These are phyloP conservation scores for Wickerhamomyces sydowiorum DNA, from an alignment of 805 yeast species.

Conservation along the genomic window DNA sequence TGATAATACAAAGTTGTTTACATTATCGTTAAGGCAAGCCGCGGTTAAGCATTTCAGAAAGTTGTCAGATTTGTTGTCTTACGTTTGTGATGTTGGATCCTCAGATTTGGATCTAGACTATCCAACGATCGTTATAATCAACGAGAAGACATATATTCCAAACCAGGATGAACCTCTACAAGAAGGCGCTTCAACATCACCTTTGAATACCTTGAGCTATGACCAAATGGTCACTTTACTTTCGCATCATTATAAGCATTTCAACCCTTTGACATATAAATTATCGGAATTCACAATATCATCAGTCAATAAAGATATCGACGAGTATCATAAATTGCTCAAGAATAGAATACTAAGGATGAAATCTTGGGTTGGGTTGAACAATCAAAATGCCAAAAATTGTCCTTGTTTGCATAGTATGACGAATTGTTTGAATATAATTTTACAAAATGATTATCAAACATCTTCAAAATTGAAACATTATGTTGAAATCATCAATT, in stretches of 20 bases:
- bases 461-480: constrained; percentile 9
- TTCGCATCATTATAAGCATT: constrained; percentile 18
- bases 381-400: constrained; percentile 15
- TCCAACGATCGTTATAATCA: constrained; percentile 20
- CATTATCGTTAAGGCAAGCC: constrained; percentile 5
- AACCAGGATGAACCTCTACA: not conserved
- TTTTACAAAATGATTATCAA: constrained; percentile 16
- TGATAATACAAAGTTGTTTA: constrained; percentile 11
- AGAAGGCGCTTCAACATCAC: not conserved
- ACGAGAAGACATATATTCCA: constrained; percentile 7
- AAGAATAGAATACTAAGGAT: constrained; percentile 30
- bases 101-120: constrained; percentile 22
- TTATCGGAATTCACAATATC: constrained; percentile 14
- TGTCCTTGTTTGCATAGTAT: constrained; percentile 28
- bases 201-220: constrained; percentile 11
- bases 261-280: constrained; percentile 14
- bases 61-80: constrained; percentile 10
- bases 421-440: constrained; percentile 24
- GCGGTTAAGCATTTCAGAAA: constrained; percentile 9
- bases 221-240: constrained; percentile 8
- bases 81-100: constrained; percentile 17
- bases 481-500: constrained; percentile 18
- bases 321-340: constrained; percentile 11
- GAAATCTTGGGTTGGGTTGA: constrained; percentile 37
- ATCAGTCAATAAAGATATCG: constrained; percentile 14